phyloP scores from a whole-genome alignment of 2,329 filamentous ascomycete genomes.

The Microdochium bolleyi region DNA sequence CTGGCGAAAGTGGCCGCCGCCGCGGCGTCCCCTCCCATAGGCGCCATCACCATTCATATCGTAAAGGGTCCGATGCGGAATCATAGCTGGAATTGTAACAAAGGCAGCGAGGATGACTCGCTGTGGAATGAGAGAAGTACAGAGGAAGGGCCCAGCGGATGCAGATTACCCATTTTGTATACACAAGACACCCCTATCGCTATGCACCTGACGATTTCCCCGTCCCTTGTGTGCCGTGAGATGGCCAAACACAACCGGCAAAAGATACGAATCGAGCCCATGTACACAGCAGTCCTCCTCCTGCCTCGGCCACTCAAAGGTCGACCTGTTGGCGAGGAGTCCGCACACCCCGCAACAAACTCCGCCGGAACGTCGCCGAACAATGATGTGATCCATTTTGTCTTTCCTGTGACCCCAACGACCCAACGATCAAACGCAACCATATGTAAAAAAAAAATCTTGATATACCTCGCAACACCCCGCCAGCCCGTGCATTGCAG shows the following conservation, averaged over 20 bases:
- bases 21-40: no score
- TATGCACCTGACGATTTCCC: neutral
- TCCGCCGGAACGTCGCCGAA: neutral
- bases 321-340: neutral
- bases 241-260: neutral
- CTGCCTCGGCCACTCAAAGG: no score
- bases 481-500: neutral
- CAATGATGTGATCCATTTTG: neutral
- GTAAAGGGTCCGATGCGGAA: no score
- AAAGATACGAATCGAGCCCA: neutral
- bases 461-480: neutral
- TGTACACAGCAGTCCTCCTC: neutral
- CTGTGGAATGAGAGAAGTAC: neutral
- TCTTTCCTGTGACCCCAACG: neutral
- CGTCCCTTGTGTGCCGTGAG: neutral
- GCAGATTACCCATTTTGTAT: neutral
- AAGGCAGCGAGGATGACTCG: neutral
- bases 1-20: no score
- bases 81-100: neutral
- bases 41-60: no score
- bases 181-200: neutral
- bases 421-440: neutral
- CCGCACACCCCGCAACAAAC: no score
- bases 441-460: conserved; percentile 1
- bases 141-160: neutral